Evolutionary conservation across 805 yeast genomes (phyloP).

Genomic region (Ogataea kodamae): DNA sequence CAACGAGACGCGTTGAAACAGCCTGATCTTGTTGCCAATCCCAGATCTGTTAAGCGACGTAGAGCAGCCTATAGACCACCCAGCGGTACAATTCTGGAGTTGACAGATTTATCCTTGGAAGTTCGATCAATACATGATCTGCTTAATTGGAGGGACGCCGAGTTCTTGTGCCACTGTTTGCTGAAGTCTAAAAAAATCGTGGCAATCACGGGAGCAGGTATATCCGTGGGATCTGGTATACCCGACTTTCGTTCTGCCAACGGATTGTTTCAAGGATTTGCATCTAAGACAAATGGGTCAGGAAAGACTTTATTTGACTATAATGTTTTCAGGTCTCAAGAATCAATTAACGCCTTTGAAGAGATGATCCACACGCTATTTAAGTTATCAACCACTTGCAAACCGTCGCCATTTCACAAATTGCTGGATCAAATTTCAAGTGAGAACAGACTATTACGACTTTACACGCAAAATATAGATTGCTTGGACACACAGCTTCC

Average conservation of each 20-base stretch:
- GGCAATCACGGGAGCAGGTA: conserved; percentile 84
- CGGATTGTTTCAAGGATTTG: conserved; percentile 64
- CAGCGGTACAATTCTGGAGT: conserved; percentile 42
- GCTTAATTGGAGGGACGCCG: conserved; percentile 39
- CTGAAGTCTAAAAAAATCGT: conserved; percentile 55
- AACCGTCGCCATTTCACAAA: conserved; percentile 73
- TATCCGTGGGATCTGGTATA: conserved; percentile 86
- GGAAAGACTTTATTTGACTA: conserved; percentile 71
- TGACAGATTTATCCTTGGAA: conserved; percentile 28
- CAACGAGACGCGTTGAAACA: conserved; percentile 2
- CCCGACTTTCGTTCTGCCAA: conserved; percentile 73
- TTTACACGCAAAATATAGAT: conserved; percentile 89
- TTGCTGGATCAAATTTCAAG: conserved; percentile 57
- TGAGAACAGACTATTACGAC: conserved; percentile 61
- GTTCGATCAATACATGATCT: conserved; percentile 31
- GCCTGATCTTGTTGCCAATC: not conserved
- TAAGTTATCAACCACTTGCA: conserved; percentile 47
- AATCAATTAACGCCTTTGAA: conserved; percentile 64
- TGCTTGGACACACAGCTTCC: conserved; percentile 64
- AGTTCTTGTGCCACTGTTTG: conserved; percentile 50
- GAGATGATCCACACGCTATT: conserved; percentile 66
- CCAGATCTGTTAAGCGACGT: conserved; percentile 38
- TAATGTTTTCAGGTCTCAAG: conserved; percentile 63
- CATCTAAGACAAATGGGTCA: conserved; percentile 38
- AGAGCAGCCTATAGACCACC: conserved; percentile 44